Base-by-base conservation (phyloP, 2,329 filamentous ascomycete genomes). In the Mycosphaerella sp. region DNA sequence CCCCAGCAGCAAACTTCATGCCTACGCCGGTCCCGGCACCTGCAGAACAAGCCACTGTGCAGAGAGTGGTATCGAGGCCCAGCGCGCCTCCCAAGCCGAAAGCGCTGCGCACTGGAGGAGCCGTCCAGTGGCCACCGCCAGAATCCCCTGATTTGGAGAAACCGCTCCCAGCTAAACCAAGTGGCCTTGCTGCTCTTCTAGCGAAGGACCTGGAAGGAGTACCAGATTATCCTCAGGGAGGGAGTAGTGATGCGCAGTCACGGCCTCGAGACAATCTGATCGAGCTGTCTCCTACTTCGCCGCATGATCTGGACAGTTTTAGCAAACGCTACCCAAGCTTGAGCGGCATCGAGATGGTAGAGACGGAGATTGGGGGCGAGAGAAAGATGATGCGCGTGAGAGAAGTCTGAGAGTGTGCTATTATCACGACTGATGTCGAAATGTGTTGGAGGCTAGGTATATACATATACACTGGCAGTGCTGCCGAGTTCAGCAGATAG, bases 311-410 rank as follows among this genome's bases (percentile, higher is more conserved):
- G n/a, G 60, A 61, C 12, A 59, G 57, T 36, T 96, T 97, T 68
- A 85, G 84, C 56, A 90, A 90, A 71, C 78, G 89, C 55, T 96
- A 90, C 70, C 92, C 92, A 0, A 95, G 87, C 67, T 74, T 97
- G 54, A 86, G 84, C 51, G 81, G 89, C 8, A 81, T 97, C 62
- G 91, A 96, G 74, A 87, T 92, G 83, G 86, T 89, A 11, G 87
- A 93, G 73, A 66, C 60, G 31, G 65, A 67, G 42, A 63, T 67
- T 52, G 54, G 57, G 26, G 48, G 54, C 17, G 39, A 54, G 54
- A 51, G 47, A 32, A 54, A 50, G 31, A 46, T 49, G 54, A 53
- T 53, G 49, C 57, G 54, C 11, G 51, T 56, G 7, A 54, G 56
- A 23, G 51, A 59, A 38, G 51, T 58, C 31, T 58, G 53, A 41